phyloP scores from a whole-genome alignment of 805 yeast genomes.

The Suhomyces prunicola region DNA sequence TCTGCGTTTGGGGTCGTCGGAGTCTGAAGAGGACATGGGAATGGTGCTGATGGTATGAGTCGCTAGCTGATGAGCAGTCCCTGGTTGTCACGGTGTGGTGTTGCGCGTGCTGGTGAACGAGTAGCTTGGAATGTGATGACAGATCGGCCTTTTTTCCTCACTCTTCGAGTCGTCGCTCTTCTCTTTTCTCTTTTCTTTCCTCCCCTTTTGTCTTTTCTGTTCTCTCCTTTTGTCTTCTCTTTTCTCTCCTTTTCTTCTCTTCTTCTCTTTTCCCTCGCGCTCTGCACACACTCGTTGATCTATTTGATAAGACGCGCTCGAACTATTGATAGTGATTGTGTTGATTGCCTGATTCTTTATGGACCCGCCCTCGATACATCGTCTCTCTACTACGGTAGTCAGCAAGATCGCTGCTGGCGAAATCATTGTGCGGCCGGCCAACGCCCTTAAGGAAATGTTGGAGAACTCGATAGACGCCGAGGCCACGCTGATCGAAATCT shows the following conservation, averaged over 20 bases:
- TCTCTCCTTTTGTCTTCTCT: neutral
- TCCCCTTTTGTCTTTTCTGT: too few relatives aligned
- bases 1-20: conserved; percentile 1
- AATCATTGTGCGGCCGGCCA: conserved; percentile 88
- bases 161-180: too few relatives aligned
- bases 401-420: conserved; percentile 97
- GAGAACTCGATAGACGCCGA: conserved; percentile 92
- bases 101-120: too few relatives aligned
- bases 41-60: too few relatives aligned
- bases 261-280: neutral
- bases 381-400: conserved; percentile 69
- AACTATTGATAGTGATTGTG: neutral
- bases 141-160: too few relatives aligned
- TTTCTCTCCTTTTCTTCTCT: neutral
- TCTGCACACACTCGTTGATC: neutral
- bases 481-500: conserved; percentile 67
- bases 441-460: conserved; percentile 87
- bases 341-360: neutral
- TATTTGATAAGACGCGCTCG: neutral
- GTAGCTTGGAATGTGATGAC: too few relatives aligned
- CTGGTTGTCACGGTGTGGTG: too few relatives aligned
- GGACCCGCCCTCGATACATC: conserved; percentile 15
- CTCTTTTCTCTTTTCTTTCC: too few relatives aligned
- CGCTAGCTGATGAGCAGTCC: too few relatives aligned
- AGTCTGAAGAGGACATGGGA: neutral